Evolutionary conservation across 2,329 filamentous ascomycete genomes (phyloP).

Genomic region (Colletotrichum chlorophyti): DNA sequence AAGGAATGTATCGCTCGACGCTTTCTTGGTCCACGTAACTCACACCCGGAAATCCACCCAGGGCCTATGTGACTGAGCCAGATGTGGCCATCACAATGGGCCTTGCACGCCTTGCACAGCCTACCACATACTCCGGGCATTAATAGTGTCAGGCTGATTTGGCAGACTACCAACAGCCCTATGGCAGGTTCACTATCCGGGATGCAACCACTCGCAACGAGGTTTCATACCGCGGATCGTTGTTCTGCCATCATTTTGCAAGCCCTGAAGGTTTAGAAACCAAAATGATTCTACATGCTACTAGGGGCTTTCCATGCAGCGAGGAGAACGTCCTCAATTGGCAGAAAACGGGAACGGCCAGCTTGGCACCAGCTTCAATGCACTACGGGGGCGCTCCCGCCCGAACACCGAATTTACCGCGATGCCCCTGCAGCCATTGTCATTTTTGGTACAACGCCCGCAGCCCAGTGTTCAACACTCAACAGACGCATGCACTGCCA

Average conservation of each 20-base stretch:
- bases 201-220: not conserved
- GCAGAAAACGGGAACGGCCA: not conserved
- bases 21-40: conserved; percentile 1
- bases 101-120: conserved; percentile 18
- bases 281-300: too few relatives aligned
- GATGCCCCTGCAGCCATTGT: not conserved
- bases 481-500: not conserved
- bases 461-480: not conserved
- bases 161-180: not conserved
- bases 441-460: conserved; percentile 22
- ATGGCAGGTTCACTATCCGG: not conserved
- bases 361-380: conserved; percentile 10
- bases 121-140: too few relatives aligned
- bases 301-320: too few relatives aligned
- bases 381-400: conserved; percentile 6
- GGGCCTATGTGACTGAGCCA: not conserved
- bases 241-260: not conserved
- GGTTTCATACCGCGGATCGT: not conserved
- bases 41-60: not conserved
- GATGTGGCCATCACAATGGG: conserved; percentile 13
- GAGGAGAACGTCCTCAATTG: not conserved
- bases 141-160: conserved; percentile 18
- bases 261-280: not conserved
- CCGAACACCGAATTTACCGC: not conserved
- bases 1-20: not conserved